phyloP scores from a whole-genome alignment of 805 yeast species.

The Sugiyamaella valdiviana region DNA sequence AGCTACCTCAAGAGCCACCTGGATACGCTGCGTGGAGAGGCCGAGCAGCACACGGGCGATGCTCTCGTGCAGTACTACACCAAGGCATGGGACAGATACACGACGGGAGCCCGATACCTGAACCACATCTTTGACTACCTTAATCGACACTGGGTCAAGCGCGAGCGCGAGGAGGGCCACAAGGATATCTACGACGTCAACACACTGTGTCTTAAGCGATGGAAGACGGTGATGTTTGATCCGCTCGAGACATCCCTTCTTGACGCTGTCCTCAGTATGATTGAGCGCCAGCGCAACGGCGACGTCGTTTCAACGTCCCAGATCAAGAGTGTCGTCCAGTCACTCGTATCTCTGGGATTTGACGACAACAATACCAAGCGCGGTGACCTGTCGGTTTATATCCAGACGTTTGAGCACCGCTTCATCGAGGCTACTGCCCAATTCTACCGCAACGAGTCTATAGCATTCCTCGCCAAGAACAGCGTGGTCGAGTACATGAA shows the following conservation, averaged over 20 bases:
- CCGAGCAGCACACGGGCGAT: constrained; percentile 48
- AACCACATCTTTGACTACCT: constrained; percentile 92
- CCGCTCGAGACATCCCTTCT: constrained; percentile 56
- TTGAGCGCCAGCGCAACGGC: constrained; percentile 73
- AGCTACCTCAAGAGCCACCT: constrained; percentile 56
- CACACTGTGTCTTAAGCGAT: constrained; percentile 76
- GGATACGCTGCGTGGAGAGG: constrained; percentile 20
- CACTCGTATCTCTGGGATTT: constrained; percentile 84
- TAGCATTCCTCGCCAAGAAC: constrained; percentile 57
- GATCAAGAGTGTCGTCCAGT: constrained; percentile 69
- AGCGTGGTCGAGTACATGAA: constrained; percentile 87
- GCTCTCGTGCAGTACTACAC: constrained; percentile 77
- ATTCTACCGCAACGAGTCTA: constrained; percentile 65
- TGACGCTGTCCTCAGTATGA: constrained; percentile 65
- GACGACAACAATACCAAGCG: constrained; percentile 86
- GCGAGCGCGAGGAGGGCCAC: constrained; percentile 90
- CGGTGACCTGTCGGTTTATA: constrained; percentile 74
- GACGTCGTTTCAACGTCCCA: constrained; percentile 61
- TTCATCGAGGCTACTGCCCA: constrained; percentile 54
- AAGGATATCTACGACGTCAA: constrained; percentile 86
- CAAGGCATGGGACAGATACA: constrained; percentile 78
- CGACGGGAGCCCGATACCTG: constrained; percentile 85
- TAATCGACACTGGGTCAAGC: constrained; percentile 96
- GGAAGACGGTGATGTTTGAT: constrained; percentile 80
- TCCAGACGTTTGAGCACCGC: constrained; percentile 66